These are phyloP conservation scores for Ogataea corticis DNA, from an alignment of 805 yeast species.

Conservation along the genomic window DNA sequence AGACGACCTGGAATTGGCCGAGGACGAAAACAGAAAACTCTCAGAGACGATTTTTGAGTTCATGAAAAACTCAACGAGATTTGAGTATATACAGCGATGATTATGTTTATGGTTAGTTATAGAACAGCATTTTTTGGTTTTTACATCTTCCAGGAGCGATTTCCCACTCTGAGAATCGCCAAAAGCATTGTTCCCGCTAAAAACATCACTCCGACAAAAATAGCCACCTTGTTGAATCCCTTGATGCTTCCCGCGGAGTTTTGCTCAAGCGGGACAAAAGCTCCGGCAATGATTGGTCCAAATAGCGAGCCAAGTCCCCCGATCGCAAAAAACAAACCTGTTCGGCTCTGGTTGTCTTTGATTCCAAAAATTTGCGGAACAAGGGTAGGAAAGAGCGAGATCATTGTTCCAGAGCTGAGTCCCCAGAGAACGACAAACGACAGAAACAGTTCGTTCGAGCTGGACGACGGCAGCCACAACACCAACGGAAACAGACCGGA, in stretches of 20 bases:
- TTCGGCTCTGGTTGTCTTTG: conserved; percentile 35
- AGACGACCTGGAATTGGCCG: background rate
- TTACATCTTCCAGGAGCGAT: no score
- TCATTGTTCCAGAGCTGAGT: conserved; percentile 35
- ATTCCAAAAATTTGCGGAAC: conserved; percentile 37
- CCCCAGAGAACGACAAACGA: conserved; percentile 37
- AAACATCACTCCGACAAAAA: conserved; percentile 34
- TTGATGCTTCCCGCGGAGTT: conserved; percentile 6
- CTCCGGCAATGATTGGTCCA: no score
- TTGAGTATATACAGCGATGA: background rate
- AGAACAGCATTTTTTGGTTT: no score
- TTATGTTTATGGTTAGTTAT: no score
- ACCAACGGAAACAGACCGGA: conserved; percentile 41
- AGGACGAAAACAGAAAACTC: conserved; percentile 6
- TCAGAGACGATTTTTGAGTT: conserved; percentile 13
- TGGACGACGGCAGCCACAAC: conserved; percentile 51
- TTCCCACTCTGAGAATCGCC: conserved; percentile 7
- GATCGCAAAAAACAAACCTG: conserved; percentile 32
- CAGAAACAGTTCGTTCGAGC: conserved; percentile 37
- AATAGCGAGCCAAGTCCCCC: no score
- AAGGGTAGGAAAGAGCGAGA: conserved; percentile 36
- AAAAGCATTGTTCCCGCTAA: conserved; percentile 19
- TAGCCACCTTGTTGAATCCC: conserved; percentile 33
- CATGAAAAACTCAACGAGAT: conserved; percentile 1
- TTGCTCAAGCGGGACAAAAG: conserved; percentile 7